Percentiles rank a stretch among this genome's conserved stretches.
Conservation (phyloP, 1,139 yeast species). For the Meyerozyma guilliermondii region DNA sequence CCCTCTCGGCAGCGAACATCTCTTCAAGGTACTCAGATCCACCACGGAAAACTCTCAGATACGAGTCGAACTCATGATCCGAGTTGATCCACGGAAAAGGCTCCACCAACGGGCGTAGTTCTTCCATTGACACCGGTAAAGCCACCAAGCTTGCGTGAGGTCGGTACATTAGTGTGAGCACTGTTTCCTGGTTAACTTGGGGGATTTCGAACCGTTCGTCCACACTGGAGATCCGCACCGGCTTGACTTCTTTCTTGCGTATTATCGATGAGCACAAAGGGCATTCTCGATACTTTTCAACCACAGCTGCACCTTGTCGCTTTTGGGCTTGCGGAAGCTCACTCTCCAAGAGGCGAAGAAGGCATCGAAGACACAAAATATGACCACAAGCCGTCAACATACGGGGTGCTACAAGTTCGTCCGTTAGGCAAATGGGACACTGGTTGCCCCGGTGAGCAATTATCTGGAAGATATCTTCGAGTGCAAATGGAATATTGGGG, state of each 20-base stretch:
- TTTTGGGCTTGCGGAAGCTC: constrained; percentile 41
- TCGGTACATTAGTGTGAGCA: constrained; percentile 68
- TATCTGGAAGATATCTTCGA: constrained; percentile 62
- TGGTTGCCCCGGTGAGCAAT: constrained; percentile 67
- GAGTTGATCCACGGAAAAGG: constrained; percentile 27
- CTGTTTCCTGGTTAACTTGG: constrained; percentile 51
- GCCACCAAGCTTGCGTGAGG: constrained; percentile 34
- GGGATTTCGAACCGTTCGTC: constrained; percentile 63
- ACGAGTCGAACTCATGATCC: constrained; percentile 24
- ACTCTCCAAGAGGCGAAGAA: constrained; percentile 65
- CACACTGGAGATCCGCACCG: constrained; percentile 56
- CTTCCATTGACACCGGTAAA: constrained; percentile 2
- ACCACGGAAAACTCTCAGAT: constrained; percentile 60
- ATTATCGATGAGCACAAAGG: constrained; percentile 79
- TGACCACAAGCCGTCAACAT: constrained; percentile 93
- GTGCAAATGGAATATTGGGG: constrained; percentile 70
- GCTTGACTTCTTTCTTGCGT: constrained; percentile 53
- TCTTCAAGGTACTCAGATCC: constrained; percentile 47
- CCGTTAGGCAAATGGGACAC: constrained; percentile 90
- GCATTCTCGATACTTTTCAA: constrained; percentile 63
- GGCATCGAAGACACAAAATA: constrained; percentile 77
- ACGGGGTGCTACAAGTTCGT: constrained; percentile 83
- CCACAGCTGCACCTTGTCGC: constrained; percentile 31
- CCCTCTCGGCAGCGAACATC: constrained; percentile 55
- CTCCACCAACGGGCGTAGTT: constrained; percentile 11